A percentile compares a stretch with the other conserved stretches of the same genome.
Evolutionary conservation across 73 alveolate genomes (phyloP).

Genomic region (Effrenium voratum): DNA sequence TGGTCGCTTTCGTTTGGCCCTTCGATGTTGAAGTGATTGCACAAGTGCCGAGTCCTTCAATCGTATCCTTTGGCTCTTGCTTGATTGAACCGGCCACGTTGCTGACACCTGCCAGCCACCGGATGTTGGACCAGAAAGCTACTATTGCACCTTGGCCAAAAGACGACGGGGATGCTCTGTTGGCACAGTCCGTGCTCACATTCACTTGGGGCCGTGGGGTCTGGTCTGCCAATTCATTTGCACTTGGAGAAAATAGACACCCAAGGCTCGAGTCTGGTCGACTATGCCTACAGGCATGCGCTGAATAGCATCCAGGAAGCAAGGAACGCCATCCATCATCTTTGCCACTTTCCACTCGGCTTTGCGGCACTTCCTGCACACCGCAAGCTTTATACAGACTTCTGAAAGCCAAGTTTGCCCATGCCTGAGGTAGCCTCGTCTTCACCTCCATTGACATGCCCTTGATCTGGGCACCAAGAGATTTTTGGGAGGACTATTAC

Average conservation of each 20-base stretch:
- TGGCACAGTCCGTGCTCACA: no score
- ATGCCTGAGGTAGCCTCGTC: background rate
- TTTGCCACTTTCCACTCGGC: no score
- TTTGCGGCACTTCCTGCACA: background rate
- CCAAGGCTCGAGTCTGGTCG: constrained; percentile 77
- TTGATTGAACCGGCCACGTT: background rate
- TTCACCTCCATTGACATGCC: constrained; percentile 50
- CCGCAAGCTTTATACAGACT: background rate
- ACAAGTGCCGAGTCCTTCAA: no score
- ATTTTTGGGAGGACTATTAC: constrained; percentile 76
- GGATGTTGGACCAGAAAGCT: constrained; percentile 15
- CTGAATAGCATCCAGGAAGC: background rate
- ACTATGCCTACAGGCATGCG: constrained; percentile 64
- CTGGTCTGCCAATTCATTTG: background rate
- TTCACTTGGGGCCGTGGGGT: background rate
- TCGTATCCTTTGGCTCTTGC: no score
- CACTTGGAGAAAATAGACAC: background rate
- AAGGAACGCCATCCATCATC: no score
- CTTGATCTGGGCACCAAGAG: constrained; percentile 39
- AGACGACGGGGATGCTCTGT: background rate
- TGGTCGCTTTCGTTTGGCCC: no score
- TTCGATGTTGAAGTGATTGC: no score
- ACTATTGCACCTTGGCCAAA: constrained; percentile 42
- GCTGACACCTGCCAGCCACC: constrained; percentile 53
- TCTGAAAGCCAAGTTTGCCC: no score